Evolutionary conservation across 2,329 filamentous ascomycete species (phyloP), one percentile per base, ranked within the genome.

Genomic region (Fusarium euwallaceae): DNA sequence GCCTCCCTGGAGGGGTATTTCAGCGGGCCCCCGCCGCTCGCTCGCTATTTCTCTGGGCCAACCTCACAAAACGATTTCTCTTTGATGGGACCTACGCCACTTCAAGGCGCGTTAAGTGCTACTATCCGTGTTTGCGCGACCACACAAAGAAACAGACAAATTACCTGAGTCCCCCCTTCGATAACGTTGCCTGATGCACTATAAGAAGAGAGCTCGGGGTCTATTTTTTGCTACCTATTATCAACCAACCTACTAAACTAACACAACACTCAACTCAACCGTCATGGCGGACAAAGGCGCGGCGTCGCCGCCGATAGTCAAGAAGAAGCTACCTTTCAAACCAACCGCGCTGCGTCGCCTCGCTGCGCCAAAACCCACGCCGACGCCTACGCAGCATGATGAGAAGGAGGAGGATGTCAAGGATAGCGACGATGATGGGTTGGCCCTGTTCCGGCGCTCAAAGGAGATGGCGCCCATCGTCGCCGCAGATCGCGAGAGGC

Each of bases 361-460:
- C 51, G 76, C 80, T 2, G 73, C 71, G 27, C 78, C 82, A 2
- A 80, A 77, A n/a, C 65, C 78, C 17, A 48, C 22, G 43, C 65
- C 78, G 16, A 48, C 22, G 43, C 43, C 22, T 4, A 69, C 74
- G 20, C 66, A 69, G 32, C 24, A 65, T 9, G 69, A 73, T 2
- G 65, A 76, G 34, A 34, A 34, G n/a, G 69, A 72, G 4, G 65
- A 76, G 6, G 53, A 22, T 20, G 4, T 70, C 37, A 70, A 75
- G 9, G 71, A 78, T 1, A 72, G 77, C 12, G 78, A 80, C 11
- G 80, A 80, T 17, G 81, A 85, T 43, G 82, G 79, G 3, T 82
- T 90, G 12, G 82, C 82, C 2, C 81, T 90, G 7, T 91, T 91
- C 72, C 84, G 85, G 48, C 86, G 87, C 6, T 83, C 86, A 14